phyloP scores from a whole-genome alignment of 2,329 filamentous ascomycete species.

The Trichoderma sp. region DNA sequence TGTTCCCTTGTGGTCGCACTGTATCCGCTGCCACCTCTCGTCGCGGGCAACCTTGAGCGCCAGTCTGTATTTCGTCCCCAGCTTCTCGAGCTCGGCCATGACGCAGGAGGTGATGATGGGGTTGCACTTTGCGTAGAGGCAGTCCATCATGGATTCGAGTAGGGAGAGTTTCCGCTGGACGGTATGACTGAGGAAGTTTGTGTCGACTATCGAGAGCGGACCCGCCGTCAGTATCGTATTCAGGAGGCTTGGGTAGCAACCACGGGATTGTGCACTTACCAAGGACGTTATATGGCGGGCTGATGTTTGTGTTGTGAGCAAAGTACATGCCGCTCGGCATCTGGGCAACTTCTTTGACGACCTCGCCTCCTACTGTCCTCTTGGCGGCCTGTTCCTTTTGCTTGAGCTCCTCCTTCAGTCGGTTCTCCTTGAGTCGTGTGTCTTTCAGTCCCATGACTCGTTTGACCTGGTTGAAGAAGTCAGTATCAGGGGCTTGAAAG shows the following conservation, averaged over 20 bases:
- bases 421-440: conserved; percentile 79
- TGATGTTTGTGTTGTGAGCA: conserved; percentile 81
- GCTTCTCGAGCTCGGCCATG: conserved; percentile 84
- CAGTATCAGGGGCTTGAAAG: conserved; percentile 27
- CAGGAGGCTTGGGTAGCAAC: conserved; percentile 40
- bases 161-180: conserved; percentile 89
- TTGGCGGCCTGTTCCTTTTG: conserved; percentile 60
- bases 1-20: conserved; percentile 86
- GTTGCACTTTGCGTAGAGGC: conserved; percentile 86
- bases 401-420: conserved; percentile 63
- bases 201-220: conserved; percentile 53
- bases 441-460: conserved; percentile 81
- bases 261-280: conserved; percentile 31
- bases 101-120: conserved; percentile 80
- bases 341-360: conserved; percentile 79
- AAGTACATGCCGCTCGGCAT: conserved; percentile 86
- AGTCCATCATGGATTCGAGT: conserved; percentile 88
- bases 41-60: conserved; percentile 85
- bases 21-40: conserved; percentile 80
- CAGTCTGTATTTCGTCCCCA: conserved; percentile 85
- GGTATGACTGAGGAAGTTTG: conserved; percentile 89
- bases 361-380: conserved; percentile 58
- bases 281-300: conserved; percentile 66
- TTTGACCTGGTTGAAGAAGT: conserved; percentile 61
- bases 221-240: not conserved